Conservation (phyloP, 768 basidiomycete genomes). For the Symmetrospora coprosmae region DNA sequence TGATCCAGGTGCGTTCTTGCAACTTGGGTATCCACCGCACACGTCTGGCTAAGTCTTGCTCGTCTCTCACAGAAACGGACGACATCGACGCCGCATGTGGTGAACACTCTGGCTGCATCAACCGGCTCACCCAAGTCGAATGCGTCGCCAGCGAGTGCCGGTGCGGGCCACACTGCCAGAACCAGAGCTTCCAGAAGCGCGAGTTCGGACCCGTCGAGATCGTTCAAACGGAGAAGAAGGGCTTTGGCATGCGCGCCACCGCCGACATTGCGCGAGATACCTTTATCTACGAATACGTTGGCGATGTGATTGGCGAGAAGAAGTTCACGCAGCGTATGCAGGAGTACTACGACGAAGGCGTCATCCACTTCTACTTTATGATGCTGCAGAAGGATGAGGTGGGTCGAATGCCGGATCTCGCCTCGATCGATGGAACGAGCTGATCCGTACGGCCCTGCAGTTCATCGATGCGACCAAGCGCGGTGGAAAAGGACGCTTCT, state of each 20-base stretch:
- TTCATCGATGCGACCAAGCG: slow-evolving; percentile 96
- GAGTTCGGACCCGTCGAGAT: slow-evolving; percentile 77
- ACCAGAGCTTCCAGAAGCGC: slow-evolving; percentile 81
- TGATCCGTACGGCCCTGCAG: slow-evolving; percentile 39
- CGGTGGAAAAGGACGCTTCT: slow-evolving; percentile 91
- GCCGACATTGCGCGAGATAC: slow-evolving; percentile 46
- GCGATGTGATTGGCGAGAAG: slow-evolving; percentile 76
- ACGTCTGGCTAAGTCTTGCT: neutral
- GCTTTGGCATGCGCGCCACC: slow-evolving; percentile 75
- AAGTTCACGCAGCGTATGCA: slow-evolving; percentile 89
- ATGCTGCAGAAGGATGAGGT: slow-evolving; percentile 97
- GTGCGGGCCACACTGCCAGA: slow-evolving; percentile 65
- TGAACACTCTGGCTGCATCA: slow-evolving; percentile 82
- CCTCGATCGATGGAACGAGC: neutral
- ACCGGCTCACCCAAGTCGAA: slow-evolving; percentile 90
- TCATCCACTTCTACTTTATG: slow-evolving; percentile 98
- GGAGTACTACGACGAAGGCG: slow-evolving; percentile 80
- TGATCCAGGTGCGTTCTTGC: slow-evolving; percentile 54
- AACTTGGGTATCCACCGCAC: neutral
- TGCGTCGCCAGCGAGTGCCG: slow-evolving; percentile 82
- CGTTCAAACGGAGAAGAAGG: slow-evolving; percentile 87
- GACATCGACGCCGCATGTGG: slow-evolving; percentile 62
- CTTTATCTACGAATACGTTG: slow-evolving; percentile 95
- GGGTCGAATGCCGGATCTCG: too few relatives aligned
- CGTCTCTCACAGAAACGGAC: slow-evolving; percentile 45